These are phyloP conservation scores for Paramecium biaurelia DNA, from an alignment of 73 alveolate genomes.

Conservation along the genomic window DNA sequence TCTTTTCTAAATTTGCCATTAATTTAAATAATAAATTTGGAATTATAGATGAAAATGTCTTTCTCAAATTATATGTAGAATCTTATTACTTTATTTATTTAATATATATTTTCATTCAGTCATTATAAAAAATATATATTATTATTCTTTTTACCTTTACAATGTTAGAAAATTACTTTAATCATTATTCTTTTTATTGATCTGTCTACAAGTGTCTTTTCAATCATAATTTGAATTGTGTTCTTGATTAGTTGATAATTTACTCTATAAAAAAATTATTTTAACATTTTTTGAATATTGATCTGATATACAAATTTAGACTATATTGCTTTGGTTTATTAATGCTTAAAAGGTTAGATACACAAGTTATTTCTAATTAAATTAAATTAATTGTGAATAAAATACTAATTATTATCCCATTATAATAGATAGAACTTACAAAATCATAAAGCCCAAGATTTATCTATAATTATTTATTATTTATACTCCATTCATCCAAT, in stretches of 20 bases:
- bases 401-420: too few species aligned
- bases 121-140: too few species aligned
- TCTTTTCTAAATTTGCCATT: background rate
- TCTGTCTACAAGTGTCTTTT: background rate
- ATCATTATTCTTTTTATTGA: background rate
- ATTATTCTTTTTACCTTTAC: too few species aligned
- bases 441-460: background rate
- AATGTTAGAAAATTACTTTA: background rate
- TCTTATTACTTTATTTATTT: background rate
- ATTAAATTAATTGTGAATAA: too few species aligned
- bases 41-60: background rate
- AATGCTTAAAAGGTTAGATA: too few species aligned
- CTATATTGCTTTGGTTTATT: too few species aligned
- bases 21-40: background rate
- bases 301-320: too few species aligned
- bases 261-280: too few species aligned
- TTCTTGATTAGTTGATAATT: too few species aligned
- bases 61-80: background rate
- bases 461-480: background rate
- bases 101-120: background rate
- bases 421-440: background rate
- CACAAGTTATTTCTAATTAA: too few species aligned
- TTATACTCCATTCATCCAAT: conserved; percentile 22
- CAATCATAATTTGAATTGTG: too few species aligned
- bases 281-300: too few species aligned